A percentile compares a stretch with the other conserved stretches of the same genome.
phyloP scores from a whole-genome alignment of 768 basidiomycete species.

The Lentinula aciculospora region DNA sequence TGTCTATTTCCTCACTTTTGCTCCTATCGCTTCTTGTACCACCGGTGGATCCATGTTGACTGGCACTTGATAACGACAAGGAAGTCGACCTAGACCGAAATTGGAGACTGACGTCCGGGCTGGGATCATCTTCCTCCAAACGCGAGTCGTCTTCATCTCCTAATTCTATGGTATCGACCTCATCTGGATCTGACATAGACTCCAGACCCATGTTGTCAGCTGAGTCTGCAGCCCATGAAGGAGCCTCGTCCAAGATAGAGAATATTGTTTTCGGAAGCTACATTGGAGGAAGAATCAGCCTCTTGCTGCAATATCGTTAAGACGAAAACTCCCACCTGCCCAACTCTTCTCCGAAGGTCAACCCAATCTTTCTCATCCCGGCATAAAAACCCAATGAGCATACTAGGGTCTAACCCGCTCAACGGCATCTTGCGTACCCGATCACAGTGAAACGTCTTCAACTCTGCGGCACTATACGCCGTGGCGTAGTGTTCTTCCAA shows the following conservation, averaged over 20 bases:
- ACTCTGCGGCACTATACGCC: constrained; percentile 67
- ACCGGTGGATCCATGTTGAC: constrained; percentile 20
- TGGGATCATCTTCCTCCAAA: constrained; percentile 11
- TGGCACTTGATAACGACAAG: constrained; percentile 35
- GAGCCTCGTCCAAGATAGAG: constrained; percentile 83
- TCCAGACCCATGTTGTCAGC: constrained; percentile 78
- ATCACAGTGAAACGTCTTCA: constrained; percentile 96
- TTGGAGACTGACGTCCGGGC: constrained; percentile 43
- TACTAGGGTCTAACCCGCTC: constrained; percentile 88
- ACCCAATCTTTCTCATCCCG: constrained; percentile 80
- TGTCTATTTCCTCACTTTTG: constrained; percentile 54
- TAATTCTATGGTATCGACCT: constrained; percentile 47
- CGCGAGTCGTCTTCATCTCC: constrained; percentile 22
- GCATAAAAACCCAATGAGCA: constrained; percentile 92
- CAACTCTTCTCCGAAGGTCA: constrained; percentile 69
- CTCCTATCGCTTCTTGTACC: constrained; percentile 23
- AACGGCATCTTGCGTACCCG: constrained; percentile 92
- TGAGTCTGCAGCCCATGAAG: constrained; percentile 72
- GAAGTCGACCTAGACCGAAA: constrained; percentile 37
- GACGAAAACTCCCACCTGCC: constrained; percentile 48
- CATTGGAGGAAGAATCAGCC: constrained; percentile 1
- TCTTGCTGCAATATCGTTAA: background rate
- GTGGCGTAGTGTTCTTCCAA: constrained; percentile 59
- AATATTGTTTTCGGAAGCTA: constrained; percentile 71
- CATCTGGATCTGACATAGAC: constrained; percentile 77